Percentiles rank a stretch among this genome's conserved stretches.
phyloP scores from a whole-genome alignment of 176 grass and related monocot genomes.

The Musa troglodytarum region DNA sequence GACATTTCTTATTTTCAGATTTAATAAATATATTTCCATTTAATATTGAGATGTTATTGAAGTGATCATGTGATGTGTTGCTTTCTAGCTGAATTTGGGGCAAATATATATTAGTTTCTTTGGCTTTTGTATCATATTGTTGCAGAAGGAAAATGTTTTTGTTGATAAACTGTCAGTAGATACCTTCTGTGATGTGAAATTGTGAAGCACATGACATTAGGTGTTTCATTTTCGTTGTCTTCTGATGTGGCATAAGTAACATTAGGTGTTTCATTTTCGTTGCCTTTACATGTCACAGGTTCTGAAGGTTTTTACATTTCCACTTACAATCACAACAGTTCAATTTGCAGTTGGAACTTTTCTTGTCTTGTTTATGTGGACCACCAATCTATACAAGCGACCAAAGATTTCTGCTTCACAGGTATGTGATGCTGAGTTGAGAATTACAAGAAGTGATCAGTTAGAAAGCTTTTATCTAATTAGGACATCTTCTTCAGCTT shows the following conservation, averaged over 20 bases:
- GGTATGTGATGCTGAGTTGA: constrained; percentile 33
- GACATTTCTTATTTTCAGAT: no score
- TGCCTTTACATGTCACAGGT: constrained; percentile 29
- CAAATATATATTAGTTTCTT: no score
- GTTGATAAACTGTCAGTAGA: no score
- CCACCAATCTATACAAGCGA: constrained; percentile 38
- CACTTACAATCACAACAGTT: constrained; percentile 47
- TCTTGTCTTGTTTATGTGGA: constrained; percentile 37
- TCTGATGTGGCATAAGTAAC: not conserved
- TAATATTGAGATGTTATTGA: no score
- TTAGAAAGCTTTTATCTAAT: not conserved
- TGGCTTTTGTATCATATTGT: no score
- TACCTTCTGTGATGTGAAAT: no score
- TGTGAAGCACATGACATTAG: not conserved
- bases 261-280: not conserved
- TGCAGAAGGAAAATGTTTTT: no score
- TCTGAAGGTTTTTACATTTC: constrained; percentile 61
- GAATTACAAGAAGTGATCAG: constrained; percentile 13
- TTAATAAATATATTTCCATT: no score
- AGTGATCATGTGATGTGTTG: no score
- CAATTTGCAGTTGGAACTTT: constrained; percentile 51
- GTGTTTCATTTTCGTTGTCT: not conserved
- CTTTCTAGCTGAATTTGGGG: no score
- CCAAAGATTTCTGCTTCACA: constrained; percentile 64
- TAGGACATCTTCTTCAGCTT: constrained; percentile 26